Percentiles rank a stretch among this genome's conserved stretches.
phyloP scores from a whole-genome alignment of 106 monocot species.

The Acanthochlamys bracteata region DNA sequence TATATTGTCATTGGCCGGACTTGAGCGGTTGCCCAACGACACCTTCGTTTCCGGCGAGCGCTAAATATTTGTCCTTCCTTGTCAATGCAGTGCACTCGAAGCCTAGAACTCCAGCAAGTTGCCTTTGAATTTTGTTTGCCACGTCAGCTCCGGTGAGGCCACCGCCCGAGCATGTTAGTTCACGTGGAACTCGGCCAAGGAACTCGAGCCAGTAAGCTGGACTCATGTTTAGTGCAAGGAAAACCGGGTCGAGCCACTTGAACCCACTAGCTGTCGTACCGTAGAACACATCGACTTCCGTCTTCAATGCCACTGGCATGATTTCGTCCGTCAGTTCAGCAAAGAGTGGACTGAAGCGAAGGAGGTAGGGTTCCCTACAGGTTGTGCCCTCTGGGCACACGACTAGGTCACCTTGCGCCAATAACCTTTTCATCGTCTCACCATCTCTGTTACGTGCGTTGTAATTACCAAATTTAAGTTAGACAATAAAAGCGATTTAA shows the following conservation, averaged over 20 bases:
- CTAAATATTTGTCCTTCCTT: conserved; percentile 73
- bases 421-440: conserved; percentile 25
- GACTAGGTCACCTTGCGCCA: conserved; percentile 54
- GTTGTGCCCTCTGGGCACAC: conserved; percentile 97
- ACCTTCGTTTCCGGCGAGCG: conserved; percentile 71
- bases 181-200: conserved; percentile 36
- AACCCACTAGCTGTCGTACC: conserved; percentile 80
- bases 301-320: conserved; percentile 63
- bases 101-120: conserved; percentile 45
- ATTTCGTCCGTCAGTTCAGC: conserved; percentile 73
- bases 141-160: conserved; percentile 30
- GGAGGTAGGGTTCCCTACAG: conserved; percentile 80
- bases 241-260: conserved; percentile 70
- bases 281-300: conserved; percentile 42
- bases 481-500: no score
- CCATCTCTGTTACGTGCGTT: conserved; percentile 16
- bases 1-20: no score
- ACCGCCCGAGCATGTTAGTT: conserved; percentile 15
- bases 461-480: no score
- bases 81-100: conserved; percentile 64
- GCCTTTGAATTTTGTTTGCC: conserved; percentile 51
- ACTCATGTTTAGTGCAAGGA: conserved; percentile 59
- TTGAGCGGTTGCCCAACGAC: conserved; percentile 11
- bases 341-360: conserved; percentile 85
- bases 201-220: conserved; percentile 45